Conservation (phyloP, 225 moss, liverwort and hornwort genomes). For the Pleurozium schreberi region DNA sequence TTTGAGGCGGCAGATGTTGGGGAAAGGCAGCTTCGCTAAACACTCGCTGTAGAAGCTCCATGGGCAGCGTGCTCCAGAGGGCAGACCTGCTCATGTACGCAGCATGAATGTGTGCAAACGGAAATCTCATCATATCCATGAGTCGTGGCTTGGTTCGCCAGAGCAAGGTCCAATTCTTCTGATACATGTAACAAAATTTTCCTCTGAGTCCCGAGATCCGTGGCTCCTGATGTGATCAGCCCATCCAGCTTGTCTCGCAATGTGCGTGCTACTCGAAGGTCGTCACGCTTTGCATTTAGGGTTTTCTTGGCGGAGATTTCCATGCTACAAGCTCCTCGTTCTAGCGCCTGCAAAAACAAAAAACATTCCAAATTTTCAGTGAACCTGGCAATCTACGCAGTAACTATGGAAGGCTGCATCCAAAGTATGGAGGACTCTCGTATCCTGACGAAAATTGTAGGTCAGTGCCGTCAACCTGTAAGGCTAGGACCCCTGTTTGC, state of each 20-base stretch:
- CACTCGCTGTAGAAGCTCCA: background rate
- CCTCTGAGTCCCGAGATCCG: background rate
- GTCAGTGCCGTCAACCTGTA: too few species aligned
- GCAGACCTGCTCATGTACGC: background rate
- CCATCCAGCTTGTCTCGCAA: background rate
- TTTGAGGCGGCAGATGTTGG: background rate
- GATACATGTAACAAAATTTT: background rate
- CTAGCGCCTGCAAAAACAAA: background rate
- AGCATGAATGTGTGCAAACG: background rate
- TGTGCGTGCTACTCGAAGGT: background rate
- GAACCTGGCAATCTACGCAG: background rate
- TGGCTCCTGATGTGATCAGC: background rate
- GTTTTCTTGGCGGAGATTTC: background rate
- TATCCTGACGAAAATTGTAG: background rate
- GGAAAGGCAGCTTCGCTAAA: background rate
- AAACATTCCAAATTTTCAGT: background rate
- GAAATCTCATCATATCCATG: background rate
- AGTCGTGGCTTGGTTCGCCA: background rate
- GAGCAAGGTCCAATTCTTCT: background rate
- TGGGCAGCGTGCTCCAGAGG: background rate
- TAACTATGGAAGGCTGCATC: background rate
- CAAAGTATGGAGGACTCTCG: background rate
- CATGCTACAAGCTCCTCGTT: background rate
- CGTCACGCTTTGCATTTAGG: background rate
- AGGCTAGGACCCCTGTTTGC: background rate